Conservation (phyloP, 345 rosid genomes). For the Euphorbia pulcherrima region DNA sequence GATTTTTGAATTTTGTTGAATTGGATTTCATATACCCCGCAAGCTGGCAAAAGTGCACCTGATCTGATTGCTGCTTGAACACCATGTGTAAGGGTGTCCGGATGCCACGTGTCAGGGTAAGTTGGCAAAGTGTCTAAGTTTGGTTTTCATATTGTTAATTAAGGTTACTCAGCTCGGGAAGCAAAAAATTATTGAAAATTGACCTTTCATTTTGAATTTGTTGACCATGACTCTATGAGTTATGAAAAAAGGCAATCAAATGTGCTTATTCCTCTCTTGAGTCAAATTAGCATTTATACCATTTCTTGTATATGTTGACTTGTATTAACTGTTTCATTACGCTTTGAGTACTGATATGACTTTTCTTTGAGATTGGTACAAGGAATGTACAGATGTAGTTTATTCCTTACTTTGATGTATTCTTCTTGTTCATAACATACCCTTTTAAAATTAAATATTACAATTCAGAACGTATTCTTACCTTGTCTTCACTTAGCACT, state of each 20-base stretch:
- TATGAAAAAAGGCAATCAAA: background rate
- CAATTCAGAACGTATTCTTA: background rate
- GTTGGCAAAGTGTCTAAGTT: no score
- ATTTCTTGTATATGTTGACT: background rate
- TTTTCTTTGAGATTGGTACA: slow-evolving; percentile 6
- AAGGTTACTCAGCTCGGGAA: no score
- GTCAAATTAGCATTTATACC: background rate
- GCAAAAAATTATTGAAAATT: no score
- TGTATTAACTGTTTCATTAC: background rate
- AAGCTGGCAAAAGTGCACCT: no score
- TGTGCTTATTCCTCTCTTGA: background rate
- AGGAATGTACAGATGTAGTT: slow-evolving; percentile 10
- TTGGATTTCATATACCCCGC: no score
- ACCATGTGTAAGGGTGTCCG: no score
- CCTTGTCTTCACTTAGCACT: slow-evolving; percentile 6
- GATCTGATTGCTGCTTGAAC: no score
- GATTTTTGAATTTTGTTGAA: background rate
- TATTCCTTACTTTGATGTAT: background rate
- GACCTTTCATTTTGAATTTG: no score
- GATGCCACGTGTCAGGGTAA: no score
- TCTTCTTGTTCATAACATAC: slow-evolving; percentile 1
- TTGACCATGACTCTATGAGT: background rate
- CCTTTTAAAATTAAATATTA: slow-evolving; percentile 3
- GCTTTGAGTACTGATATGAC: background rate
- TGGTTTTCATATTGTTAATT: no score